Evolutionary conservation across 2,329 filamentous ascomycete species (phyloP).

Genomic region (Microdochium bolleyi): DNA sequence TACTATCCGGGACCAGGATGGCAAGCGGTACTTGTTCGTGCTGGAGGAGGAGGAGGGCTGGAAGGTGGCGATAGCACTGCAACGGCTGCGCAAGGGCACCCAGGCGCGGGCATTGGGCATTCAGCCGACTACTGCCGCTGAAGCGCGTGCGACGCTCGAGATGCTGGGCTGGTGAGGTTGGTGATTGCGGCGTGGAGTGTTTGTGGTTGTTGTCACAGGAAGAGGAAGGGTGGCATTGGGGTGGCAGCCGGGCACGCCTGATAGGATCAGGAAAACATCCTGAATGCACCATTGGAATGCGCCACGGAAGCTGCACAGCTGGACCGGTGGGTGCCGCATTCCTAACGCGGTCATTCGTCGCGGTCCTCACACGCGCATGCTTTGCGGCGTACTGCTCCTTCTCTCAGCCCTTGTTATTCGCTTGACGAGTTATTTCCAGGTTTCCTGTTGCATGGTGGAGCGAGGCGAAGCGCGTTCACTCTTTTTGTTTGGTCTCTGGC

Average conservation of each 20-base stretch:
- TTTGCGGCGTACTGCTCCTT: neutral
- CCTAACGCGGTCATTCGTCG: neutral
- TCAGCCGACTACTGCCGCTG: slow-evolving; percentile 43
- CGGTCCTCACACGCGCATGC: neutral
- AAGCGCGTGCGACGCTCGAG: slow-evolving; percentile 48
- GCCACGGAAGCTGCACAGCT: too few species aligned
- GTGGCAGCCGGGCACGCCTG: too few species aligned
- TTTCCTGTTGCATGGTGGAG: neutral
- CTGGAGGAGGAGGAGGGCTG: slow-evolving; percentile 57
- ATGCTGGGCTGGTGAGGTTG: slow-evolving; percentile 43
- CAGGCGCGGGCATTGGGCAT: slow-evolving; percentile 54
- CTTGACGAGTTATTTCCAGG: neutral
- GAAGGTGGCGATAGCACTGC: slow-evolving; percentile 57
- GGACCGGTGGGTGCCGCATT: too few species aligned
- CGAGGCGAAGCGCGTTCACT: neutral
- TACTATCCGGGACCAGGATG: slow-evolving; percentile 57
- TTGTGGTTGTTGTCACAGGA: neutral
- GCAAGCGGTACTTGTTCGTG: slow-evolving; percentile 58
- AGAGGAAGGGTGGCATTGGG: neutral
- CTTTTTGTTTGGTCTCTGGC: neutral
- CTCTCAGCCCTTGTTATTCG: neutral
- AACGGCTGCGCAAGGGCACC: slow-evolving; percentile 50
- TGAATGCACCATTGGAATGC: too few species aligned
- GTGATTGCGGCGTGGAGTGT: neutral
- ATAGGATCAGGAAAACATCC: too few species aligned